phyloP scores from a whole-genome alignment of 805 yeast species.

The Debaryomyces tyrocola region DNA sequence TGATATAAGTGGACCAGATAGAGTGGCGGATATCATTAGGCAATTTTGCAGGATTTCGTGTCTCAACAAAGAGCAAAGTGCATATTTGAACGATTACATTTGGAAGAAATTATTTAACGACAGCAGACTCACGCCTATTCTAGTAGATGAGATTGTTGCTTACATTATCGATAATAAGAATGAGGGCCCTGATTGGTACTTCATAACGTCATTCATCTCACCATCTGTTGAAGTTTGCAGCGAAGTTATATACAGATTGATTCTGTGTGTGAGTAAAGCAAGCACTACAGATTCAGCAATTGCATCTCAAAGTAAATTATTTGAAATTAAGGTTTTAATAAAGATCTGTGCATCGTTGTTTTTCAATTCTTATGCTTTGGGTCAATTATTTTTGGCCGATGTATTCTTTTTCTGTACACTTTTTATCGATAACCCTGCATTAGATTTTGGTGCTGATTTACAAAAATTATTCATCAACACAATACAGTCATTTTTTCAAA shows the following conservation, averaged over 20 bases:
- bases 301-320: conserved; percentile 52
- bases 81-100: conserved; percentile 55
- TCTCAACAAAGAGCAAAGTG: conserved; percentile 45
- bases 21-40: conserved; percentile 60
- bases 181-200: conserved; percentile 70
- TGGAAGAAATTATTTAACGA: conserved; percentile 71
- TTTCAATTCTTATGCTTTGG: conserved; percentile 64
- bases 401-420: conserved; percentile 66
- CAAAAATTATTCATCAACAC: conserved; percentile 65
- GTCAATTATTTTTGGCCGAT: conserved; percentile 70
- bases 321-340: conserved; percentile 69
- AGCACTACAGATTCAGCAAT: conserved; percentile 41
- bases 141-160: conserved; percentile 73
- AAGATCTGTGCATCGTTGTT: conserved; percentile 63
- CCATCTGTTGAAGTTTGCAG: conserved; percentile 78
- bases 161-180: conserved; percentile 76
- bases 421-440: conserved; percentile 50
- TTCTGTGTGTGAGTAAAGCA: conserved; percentile 53
- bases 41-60: conserved; percentile 61
- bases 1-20: conserved; percentile 59
- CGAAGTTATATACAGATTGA: conserved; percentile 56
- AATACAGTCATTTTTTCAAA: conserved; percentile 65
- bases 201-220: conserved; percentile 60
- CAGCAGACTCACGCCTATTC: conserved; percentile 52
- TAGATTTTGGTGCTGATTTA: conserved; percentile 59